Percentiles rank a stretch among this genome's conserved stretches.
phyloP scores from a whole-genome alignment of 73 alveolate species.

The Diophrys appendiculata region DNA sequence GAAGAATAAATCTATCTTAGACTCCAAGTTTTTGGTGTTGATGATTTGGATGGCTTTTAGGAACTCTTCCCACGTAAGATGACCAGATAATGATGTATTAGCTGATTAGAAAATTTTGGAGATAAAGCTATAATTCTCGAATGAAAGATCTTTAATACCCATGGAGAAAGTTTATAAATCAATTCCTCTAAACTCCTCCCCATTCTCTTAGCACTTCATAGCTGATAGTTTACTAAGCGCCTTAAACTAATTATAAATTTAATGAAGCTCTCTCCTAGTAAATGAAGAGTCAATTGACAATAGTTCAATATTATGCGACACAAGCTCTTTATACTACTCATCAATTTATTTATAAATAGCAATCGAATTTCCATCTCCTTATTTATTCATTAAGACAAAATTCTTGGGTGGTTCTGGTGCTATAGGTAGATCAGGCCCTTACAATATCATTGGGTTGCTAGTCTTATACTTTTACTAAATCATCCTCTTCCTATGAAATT shows the following conservation, averaged over 20 bases:
- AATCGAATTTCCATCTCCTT: too few species aligned
- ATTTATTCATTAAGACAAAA: too few species aligned
- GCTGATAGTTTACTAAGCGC: slow-evolving; percentile 16
- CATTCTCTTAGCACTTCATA: background rate
- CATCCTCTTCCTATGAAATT: too few species aligned
- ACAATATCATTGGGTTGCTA: too few species aligned
- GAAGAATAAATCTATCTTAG: slow-evolving; percentile 25
- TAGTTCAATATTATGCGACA: background rate
- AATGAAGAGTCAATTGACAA: background rate
- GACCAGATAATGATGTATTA: slow-evolving; percentile 6
- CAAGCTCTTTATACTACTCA: background rate
- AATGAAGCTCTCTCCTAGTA: background rate
- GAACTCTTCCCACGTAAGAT: slow-evolving; percentile 33
- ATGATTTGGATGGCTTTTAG: slow-evolving; percentile 18
- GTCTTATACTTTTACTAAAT: too few species aligned
- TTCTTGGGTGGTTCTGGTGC: too few species aligned
- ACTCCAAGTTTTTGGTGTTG: slow-evolving; percentile 9
- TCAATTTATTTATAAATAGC: background rate
- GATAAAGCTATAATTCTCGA: slow-evolving; percentile 21
- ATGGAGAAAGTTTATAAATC: background rate
- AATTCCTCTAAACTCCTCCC: background rate
- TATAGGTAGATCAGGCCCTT: too few species aligned
- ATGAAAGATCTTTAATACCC: slow-evolving; percentile 12
- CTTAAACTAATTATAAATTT: slow-evolving; percentile 2
- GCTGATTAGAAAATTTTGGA: slow-evolving; percentile 21